These are phyloP conservation scores for Cenchrus fungigraminus DNA, from an alignment of 176 grass and related monocot genomes.

Conservation along the genomic window DNA sequence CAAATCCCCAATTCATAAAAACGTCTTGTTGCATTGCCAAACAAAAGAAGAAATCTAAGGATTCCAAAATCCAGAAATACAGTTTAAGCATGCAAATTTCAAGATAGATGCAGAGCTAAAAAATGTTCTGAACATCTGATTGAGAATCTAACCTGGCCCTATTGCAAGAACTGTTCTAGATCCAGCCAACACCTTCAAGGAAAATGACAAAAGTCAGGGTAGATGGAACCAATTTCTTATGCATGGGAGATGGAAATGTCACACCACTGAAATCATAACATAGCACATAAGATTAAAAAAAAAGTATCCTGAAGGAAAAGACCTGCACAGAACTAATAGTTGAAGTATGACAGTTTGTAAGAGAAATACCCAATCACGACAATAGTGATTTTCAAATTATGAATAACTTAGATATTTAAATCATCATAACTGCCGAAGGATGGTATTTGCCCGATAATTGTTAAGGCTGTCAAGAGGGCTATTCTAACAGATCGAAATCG, in stretches of 20 bases:
- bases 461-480: neutral
- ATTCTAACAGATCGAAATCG: neutral
- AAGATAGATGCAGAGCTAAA: neutral
- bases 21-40: neutral
- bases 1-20: neutral
- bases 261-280: neutral
- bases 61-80: neutral
- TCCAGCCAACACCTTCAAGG: slow-evolving; percentile 76
- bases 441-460: neutral
- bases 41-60: slow-evolving; percentile 15
- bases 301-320: slow-evolving; percentile 19
- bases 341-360: neutral
- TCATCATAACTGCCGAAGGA: slow-evolving; percentile 1
- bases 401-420: slow-evolving; percentile 29
- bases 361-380: neutral
- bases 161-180: slow-evolving; percentile 96
- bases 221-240: neutral
- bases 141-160: slow-evolving; percentile 74
- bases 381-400: neutral
- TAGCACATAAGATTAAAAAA: neutral
- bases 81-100: slow-evolving; percentile 4
- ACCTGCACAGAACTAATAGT: neutral
- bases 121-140: neutral
- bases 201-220: slow-evolving; percentile 22
- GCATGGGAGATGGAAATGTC: slow-evolving; percentile 7